These are phyloP conservation scores for Beauveria pseudobassiana DNA, from an alignment of 2,329 filamentous ascomycete species.

Conservation along the genomic window DNA sequence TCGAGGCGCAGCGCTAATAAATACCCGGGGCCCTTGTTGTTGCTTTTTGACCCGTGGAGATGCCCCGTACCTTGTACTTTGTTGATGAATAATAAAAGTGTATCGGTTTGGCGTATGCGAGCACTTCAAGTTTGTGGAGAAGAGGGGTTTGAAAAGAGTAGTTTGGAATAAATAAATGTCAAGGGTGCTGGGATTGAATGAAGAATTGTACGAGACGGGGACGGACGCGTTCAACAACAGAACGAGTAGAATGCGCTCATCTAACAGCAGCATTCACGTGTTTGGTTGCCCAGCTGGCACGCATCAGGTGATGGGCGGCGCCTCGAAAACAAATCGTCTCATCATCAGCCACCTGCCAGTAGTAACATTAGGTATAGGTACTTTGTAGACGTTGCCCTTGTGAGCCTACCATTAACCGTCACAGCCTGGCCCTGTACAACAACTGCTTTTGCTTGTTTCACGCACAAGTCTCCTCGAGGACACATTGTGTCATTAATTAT, in stretches of 20 bases:
- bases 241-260: neutral
- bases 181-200: too few species aligned
- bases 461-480: neutral
- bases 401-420: neutral
- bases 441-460: neutral
- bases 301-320: constrained; percentile 6
- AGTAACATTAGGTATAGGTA: neutral
- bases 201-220: neutral
- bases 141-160: neutral
- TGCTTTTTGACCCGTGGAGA: neutral
- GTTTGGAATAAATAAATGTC: too few species aligned
- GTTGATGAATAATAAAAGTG: neutral
- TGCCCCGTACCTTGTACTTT: neutral
- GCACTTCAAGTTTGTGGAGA: constrained; percentile 6
- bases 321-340: neutral
- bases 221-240: neutral
- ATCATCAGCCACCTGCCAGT: too few species aligned
- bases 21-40: neutral
- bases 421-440: neutral
- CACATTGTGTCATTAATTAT: neutral
- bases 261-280: neutral
- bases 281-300: neutral
- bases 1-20: neutral
- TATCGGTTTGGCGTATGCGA: neutral
- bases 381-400: constrained; percentile 4